These are phyloP conservation scores for Chytriomyces sp. DNA, from an alignment of 192 early-diverging fungal genomes.

Conservation along the genomic window DNA sequence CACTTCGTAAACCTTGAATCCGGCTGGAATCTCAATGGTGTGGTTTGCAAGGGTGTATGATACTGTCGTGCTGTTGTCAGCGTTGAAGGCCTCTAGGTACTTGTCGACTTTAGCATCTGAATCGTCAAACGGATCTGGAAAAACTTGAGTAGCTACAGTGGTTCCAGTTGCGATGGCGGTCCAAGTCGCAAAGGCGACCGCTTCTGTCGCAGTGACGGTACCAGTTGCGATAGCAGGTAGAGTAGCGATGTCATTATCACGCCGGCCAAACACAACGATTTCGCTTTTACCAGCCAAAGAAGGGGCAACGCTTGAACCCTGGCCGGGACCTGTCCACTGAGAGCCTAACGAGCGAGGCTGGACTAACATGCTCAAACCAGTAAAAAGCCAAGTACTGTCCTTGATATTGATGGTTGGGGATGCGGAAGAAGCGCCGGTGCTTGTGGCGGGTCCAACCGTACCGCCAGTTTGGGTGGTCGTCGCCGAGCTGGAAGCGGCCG, in stretches of 20 bases:
- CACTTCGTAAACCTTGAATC: neutral
- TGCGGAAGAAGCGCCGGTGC: neutral
- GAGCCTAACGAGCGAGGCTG: neutral
- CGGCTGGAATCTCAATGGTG: constrained; percentile 6
- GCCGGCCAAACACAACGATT: neutral
- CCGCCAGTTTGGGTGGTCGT: constrained; percentile 2
- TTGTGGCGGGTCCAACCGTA: neutral
- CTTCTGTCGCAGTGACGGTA: neutral
- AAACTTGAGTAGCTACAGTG: neutral
- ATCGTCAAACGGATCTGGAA: neutral
- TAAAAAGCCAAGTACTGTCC: neutral
- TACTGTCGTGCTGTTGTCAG: neutral
- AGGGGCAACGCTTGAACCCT: neutral
- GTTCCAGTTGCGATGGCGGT: neutral
- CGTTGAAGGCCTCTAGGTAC: neutral
- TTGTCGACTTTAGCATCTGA: neutral
- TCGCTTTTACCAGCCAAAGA: neutral
- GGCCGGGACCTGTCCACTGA: neutral
- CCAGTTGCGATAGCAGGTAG: neutral
- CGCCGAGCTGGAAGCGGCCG: no score
- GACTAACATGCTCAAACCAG: neutral
- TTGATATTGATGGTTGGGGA: neutral
- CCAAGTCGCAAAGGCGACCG: neutral
- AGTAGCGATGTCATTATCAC: neutral
- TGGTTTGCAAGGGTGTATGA: constrained; percentile 9